Evolutionary conservation across 2,329 filamentous ascomycete species (phyloP), one percentile per base, ranked within the genome.

Genomic region (Talaromyces funiculosus): DNA sequence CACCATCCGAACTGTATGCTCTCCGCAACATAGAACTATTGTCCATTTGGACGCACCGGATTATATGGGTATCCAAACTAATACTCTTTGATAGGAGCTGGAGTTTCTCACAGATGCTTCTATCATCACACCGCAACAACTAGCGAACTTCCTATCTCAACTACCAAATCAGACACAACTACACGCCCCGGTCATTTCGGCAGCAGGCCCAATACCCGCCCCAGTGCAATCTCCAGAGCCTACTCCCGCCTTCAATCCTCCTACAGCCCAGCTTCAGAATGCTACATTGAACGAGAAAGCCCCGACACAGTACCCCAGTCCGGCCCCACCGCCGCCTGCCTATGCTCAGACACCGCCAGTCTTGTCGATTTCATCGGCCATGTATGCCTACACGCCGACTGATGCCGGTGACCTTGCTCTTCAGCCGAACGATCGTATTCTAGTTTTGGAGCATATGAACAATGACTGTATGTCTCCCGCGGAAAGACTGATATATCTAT

Each of bases 401-500:
- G 92, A 96, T 72, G 83, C 86, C 3, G 90, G 91, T 62, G 93
- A 97, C 73, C 81, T 96, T 64, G 85, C 84, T 2, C 85, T 97
- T 62, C 85, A 90, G 71, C 86, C 88, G 63, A 88, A 92, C 71
- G 93, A 97, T 77, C 81, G 82, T 65, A 82, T 97, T 67, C 83
- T 85, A 62, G 89, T 97, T 22, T 84, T 86, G 66, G 90, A 96
- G 77, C 92, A 96, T 80, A 94, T 96, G 88, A 97, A 97, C 77
- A 86, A 87, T 64, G 92, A 97, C 76, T 97, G 93, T 80, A 77
- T 43, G 77, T 68, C 57, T 38, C 49, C 9, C 10, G 22, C 22
- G 3, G n/a, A 51, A 18, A 29, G 3, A 10, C 10, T 20, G 24
- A 3, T 6, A 18, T 31, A 22, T 58, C 40, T 24, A 3, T 22